Evolutionary conservation across 331 rosid genomes (phyloP).

Genomic region (Quercus lobata): DNA sequence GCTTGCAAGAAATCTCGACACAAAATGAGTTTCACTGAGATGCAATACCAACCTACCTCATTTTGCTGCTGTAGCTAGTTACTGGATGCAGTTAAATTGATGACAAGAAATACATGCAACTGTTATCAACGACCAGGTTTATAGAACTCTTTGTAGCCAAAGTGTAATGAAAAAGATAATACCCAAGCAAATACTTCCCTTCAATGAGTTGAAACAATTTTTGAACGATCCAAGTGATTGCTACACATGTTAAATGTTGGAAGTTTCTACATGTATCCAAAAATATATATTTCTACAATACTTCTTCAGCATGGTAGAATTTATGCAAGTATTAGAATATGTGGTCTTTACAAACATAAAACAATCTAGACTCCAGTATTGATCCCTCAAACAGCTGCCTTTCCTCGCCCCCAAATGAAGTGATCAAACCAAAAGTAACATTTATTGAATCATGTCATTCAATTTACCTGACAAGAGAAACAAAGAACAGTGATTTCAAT

Average conservation of each 20-base stretch:
- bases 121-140: not conserved
- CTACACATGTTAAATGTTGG: conserved; percentile 3
- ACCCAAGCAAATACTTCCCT: not conserved
- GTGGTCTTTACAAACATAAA: not conserved
- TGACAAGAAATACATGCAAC: not conserved
- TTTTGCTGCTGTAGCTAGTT: too few species aligned
- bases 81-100: not conserved
- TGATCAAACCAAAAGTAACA: conserved; percentile 12
- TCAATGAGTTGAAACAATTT: not conserved
- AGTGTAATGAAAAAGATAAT: not conserved
- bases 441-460: conserved; percentile 7
- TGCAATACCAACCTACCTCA: too few species aligned
- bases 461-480: not conserved
- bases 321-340: not conserved
- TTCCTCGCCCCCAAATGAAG: conserved; percentile 1
- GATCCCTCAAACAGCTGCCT: not conserved
- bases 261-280: conserved; percentile 1
- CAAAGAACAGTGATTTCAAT: not conserved
- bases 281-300: conserved; percentile 6
- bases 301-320: conserved; percentile 15
- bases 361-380: conserved; percentile 6
- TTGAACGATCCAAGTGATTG: not conserved
- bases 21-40: too few species aligned
- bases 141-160: not conserved
- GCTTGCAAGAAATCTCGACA: too few species aligned